Conservation (phyloP, 352 stramenopile species). For the Pythium chondricola region DNA sequence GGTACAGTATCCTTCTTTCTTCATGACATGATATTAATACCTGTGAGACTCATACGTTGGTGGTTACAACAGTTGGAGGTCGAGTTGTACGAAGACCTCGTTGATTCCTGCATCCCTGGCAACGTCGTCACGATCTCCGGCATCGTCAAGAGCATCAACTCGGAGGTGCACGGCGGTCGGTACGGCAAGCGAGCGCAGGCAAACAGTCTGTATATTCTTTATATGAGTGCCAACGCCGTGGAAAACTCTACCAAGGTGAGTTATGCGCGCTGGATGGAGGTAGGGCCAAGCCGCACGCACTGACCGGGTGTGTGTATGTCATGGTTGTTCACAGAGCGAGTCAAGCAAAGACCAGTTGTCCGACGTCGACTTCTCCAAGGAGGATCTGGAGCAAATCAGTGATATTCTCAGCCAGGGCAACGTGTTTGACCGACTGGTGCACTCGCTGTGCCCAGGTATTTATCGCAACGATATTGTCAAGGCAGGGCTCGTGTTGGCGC, state of each 20-base stretch:
- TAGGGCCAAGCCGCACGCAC: too few relatives aligned
- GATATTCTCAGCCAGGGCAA: constrained; percentile 71
- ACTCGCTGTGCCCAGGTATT: constrained; percentile 91
- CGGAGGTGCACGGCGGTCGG: constrained; percentile 71
- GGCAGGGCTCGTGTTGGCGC: constrained; percentile 84
- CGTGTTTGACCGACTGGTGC: constrained; percentile 88
- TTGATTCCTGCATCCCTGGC: constrained; percentile 89
- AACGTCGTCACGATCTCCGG: constrained; percentile 89
- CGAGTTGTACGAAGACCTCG: constrained; percentile 78
- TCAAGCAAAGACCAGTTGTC: constrained; percentile 21
- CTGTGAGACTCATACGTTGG: too few relatives aligned
- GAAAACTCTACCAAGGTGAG: constrained; percentile 27
- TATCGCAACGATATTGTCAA: constrained; percentile 95
- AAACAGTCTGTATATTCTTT: constrained; percentile 87
- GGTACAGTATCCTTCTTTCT: too few relatives aligned
- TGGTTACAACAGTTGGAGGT: too few relatives aligned
- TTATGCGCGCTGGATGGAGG: too few relatives aligned
- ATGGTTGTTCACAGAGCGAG: constrained; percentile 9
- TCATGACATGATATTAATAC: too few relatives aligned
- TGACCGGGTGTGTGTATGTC: neutral
- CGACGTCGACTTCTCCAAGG: constrained; percentile 53
- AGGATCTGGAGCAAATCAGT: constrained; percentile 84
- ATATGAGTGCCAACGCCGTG: constrained; percentile 85
- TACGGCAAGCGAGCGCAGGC: constrained; percentile 73
- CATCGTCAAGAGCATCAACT: constrained; percentile 88